A percentile compares a stretch with the other conserved stretches of the same genome.
Evolutionary conservation across 345 rosid genomes (phyloP).

Genomic region (Dipteronia sinensis): DNA sequence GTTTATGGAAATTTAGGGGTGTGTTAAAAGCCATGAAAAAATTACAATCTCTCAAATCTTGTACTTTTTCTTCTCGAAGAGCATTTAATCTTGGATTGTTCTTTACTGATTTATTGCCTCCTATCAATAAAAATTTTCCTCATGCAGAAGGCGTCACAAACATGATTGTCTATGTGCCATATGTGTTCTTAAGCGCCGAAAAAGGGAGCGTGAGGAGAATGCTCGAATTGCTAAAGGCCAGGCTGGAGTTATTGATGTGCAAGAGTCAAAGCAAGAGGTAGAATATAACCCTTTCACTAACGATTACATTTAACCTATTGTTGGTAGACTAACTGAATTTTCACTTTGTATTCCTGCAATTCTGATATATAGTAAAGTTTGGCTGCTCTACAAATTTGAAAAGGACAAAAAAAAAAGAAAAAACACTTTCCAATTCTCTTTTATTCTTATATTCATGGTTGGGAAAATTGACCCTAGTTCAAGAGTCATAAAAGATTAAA

Average conservation of each 20-base stretch:
- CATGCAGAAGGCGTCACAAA: conserved; percentile 87
- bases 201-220: conserved; percentile 84
- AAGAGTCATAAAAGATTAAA: background rate
- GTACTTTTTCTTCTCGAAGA: background rate
- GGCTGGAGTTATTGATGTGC: conserved; percentile 43
- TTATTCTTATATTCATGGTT: background rate
- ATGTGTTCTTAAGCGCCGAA: conserved; percentile 83
- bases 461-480: background rate
- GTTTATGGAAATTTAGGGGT: background rate
- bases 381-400: background rate
- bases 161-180: conserved; percentile 93
- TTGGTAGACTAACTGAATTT: conserved; percentile 6
- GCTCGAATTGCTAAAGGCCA: conserved; percentile 60
- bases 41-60: background rate
- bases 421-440: no score
- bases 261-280: conserved; percentile 69
- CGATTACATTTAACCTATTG: background rate
- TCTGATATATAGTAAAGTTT: background rate
- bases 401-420: background rate
- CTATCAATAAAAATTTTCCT: conserved; percentile 10
- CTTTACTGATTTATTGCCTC: background rate
- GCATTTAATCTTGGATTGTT: background rate
- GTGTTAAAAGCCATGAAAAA: background rate
- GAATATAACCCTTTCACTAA: background rate
- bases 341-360: background rate